These are phyloP conservation scores for Leersia perrieri DNA, from an alignment of 176 grass and related monocot genomes.

Conservation along the genomic window DNA sequence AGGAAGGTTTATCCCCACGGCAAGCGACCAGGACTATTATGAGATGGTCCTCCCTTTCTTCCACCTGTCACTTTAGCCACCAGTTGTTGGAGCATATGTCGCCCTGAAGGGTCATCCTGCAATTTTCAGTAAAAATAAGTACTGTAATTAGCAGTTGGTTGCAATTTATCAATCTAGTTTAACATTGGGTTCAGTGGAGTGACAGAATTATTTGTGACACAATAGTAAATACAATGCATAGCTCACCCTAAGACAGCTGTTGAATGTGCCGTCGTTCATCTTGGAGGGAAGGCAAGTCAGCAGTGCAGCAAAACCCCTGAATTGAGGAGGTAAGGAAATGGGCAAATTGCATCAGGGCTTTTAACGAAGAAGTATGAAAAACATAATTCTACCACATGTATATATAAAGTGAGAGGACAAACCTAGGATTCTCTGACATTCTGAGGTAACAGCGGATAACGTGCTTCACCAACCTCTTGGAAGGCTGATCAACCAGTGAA, in stretches of 20 bases:
- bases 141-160: background rate
- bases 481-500: conserved; percentile 56
- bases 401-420: conserved; percentile 10
- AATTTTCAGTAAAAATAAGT: conserved; percentile 11
- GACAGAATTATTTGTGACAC: background rate
- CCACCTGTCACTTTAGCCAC: conserved; percentile 35
- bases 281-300: conserved; percentile 42
- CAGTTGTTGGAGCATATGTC: conserved; percentile 51
- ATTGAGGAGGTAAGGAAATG: background rate
- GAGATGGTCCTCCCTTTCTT: conserved; percentile 14
- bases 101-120: conserved; percentile 50
- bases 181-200: background rate
- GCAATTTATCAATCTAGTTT: background rate
- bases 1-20: conserved; percentile 1
- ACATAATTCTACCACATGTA: background rate
- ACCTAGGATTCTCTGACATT: conserved; percentile 71
- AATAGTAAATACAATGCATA: background rate
- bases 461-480: conserved; percentile 66
- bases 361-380: background rate
- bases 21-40: conserved; percentile 25
- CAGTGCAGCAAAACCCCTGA: conserved; percentile 52
- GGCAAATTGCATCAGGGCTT: background rate
- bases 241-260: conserved; percentile 53
- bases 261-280: conserved; percentile 67
- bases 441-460: conserved; percentile 79